Base-by-base conservation (phyloP, 768 basidiomycete species). In the Leucocoprinus leucothites region DNA sequence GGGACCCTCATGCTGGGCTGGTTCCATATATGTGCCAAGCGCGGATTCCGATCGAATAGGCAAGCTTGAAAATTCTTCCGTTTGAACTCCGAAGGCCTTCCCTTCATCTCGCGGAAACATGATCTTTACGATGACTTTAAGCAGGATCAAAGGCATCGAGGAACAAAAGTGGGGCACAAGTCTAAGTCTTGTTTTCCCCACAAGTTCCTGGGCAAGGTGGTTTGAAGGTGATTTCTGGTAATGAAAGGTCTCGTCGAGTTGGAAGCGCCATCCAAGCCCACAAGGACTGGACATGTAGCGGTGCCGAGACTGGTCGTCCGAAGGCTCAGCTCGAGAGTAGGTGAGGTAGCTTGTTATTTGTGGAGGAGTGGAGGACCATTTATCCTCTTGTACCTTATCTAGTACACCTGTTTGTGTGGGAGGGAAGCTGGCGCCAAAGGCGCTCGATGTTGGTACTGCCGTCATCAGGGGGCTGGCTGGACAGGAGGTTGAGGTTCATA, bases 201-300 rank as follows among this genome's bases (percentile, higher is more conserved):
- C 5, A 3, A 41, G n/a, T 25, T 54, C 53, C 28, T 53, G 43
- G 22, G 18, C 21, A 8, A 14, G 52, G 38, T 31, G 35, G 7
- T 24, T 21, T 25, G 24, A 18, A 14, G 26, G 9, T 9, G 24
- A 53, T 9, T 11, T 22, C 36, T 41, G 14, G 19, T 28, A 48
- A 19, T 48, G 53, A 13, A 48, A 55, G 34, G 9, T 22, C 36
- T 48, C 45, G 1, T 1, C 28, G 45, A 55, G 11, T 28, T 28
- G 25, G 53, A 55, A 55, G 14, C 45, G 45, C 53, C 53, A 55
- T 19, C 53, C 45, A 16, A 55, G 40, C 2, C 53, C 53, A 21
- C 53, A 55, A 31, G 3, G 40, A 16, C 35, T 45, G 8, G 53
- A 54, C 3, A 25, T 13, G 21, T 38, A 40, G 44, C 8, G 21